phyloP scores from a whole-genome alignment of 2,329 filamentous ascomycete species.

The Incumbomyces delicatus region DNA sequence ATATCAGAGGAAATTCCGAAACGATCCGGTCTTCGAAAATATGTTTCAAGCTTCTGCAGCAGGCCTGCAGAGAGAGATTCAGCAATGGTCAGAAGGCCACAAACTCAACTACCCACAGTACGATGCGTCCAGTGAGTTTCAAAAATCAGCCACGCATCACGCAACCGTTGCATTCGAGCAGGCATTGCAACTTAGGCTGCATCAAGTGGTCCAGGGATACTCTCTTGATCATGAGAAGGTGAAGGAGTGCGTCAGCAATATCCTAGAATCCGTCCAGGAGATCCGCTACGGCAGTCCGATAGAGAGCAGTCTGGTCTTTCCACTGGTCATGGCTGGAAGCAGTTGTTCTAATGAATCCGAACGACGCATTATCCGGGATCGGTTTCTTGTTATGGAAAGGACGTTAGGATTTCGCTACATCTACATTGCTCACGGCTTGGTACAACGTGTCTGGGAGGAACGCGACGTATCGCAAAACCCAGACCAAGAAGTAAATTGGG shows the following conservation, averaged over 20 bases:
- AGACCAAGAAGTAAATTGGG: too few species aligned
- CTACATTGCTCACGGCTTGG: conserved; percentile 30
- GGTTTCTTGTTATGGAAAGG: conserved; percentile 36
- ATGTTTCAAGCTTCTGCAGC: conserved; percentile 26
- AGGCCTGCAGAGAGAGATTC: conserved; percentile 28
- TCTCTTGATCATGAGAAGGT: conserved; percentile 28
- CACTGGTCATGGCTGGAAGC: conserved; percentile 35
- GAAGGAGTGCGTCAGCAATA: conserved; percentile 25
- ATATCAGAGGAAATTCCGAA: conserved; percentile 22
- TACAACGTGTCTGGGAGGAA: conserved; percentile 32
- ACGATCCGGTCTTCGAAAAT: conserved; percentile 24
- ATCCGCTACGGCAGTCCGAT: conserved; percentile 35
- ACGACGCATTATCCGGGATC: conserved; percentile 31
- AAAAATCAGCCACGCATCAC: conserved; percentile 23
- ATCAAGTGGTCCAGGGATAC: conserved; percentile 37
- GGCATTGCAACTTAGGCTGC: conserved; percentile 33
- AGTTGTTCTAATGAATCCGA: conserved; percentile 29
- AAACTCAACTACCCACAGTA: too few species aligned
- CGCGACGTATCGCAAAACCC: background rate
- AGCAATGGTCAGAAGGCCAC: too few species aligned
- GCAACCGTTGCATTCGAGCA: conserved; percentile 34
- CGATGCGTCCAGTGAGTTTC: too few species aligned
- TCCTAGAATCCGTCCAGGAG: conserved; percentile 29
- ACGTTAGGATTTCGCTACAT: conserved; percentile 37
- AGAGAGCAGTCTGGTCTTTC: conserved; percentile 34